phyloP scores from a whole-genome alignment of 2,329 filamentous ascomycete genomes.

The Botrytis porri region DNA sequence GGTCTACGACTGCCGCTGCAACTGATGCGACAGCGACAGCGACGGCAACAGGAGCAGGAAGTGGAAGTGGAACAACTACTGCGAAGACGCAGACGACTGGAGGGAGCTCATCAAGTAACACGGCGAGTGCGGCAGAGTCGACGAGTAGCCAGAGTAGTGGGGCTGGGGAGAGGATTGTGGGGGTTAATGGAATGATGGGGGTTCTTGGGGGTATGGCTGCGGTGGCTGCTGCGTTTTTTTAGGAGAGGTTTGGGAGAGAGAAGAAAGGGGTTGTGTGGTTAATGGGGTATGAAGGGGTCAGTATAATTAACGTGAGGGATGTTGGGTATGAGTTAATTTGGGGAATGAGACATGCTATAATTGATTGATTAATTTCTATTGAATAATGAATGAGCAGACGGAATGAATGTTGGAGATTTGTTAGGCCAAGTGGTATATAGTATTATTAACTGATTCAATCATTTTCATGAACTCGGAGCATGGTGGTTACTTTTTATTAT shows the following conservation, averaged over 20 bases:
- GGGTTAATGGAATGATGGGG: not conserved
- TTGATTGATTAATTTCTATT: not conserved
- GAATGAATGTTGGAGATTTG: not conserved
- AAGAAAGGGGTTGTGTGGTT: not conserved
- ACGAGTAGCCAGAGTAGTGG: not conserved
- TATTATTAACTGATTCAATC: not conserved
- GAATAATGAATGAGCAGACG: not conserved
- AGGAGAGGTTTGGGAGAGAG: not conserved
- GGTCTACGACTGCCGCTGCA: slow-evolving; percentile 21
- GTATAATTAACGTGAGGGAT: not conserved
- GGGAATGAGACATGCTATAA: not conserved
- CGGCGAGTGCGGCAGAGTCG: slow-evolving; percentile 22
- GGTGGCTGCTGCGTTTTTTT: not conserved
- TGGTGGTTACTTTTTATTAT: no score
- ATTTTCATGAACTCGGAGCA: not conserved
- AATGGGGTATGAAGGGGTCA: not conserved
- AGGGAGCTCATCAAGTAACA: not conserved
- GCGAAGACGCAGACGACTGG: slow-evolving; percentile 19
- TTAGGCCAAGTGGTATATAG: not conserved
- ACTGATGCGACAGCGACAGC: not conserved
- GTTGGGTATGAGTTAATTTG: not conserved
- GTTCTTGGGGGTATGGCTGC: not conserved
- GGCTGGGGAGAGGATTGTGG: not conserved
- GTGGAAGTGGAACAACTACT: slow-evolving; percentile 9
- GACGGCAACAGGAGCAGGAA: slow-evolving; percentile 12